Percentiles rank a stretch among this genome's conserved stretches.
These are phyloP conservation scores for Aspergillus hortae DNA, from an alignment of 2,329 filamentous ascomycete genomes.

Conservation along the genomic window DNA sequence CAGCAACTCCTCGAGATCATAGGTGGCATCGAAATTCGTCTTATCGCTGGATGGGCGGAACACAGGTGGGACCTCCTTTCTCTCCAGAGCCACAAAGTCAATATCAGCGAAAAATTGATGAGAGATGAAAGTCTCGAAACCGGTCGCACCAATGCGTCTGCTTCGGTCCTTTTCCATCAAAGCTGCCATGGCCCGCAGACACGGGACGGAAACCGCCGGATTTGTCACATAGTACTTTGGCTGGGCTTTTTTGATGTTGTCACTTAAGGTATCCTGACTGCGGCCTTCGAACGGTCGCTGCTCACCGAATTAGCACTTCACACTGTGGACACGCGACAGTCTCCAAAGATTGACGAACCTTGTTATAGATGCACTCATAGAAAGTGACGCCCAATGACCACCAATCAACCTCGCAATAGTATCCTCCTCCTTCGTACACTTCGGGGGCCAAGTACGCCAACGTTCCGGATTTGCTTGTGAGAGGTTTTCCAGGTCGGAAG, in stretches of 20 bases:
- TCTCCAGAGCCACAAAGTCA: conserved; percentile 79
- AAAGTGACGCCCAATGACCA: conserved; percentile 98
- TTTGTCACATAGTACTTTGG: conserved; percentile 90
- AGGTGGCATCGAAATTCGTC: conserved; percentile 98
- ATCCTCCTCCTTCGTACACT: conserved; percentile 87
- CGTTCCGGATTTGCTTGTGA: conserved; percentile 96
- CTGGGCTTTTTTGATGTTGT: conserved; percentile 74
- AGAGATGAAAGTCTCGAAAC: conserved; percentile 78
- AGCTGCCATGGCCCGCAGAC: conserved; percentile 81
- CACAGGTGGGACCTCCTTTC: conserved; percentile 83
- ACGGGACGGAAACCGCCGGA: conserved; percentile 82
- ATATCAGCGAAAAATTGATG: conserved; percentile 86
- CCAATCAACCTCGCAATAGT: conserved; percentile 90
- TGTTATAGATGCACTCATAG: conserved; percentile 99
- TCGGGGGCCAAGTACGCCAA: conserved; percentile 94
- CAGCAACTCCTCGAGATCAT: conserved; percentile 89
- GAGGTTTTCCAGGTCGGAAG: conserved; percentile 71
- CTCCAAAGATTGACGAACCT: conserved; percentile 54
- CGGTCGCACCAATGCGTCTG: conserved; percentile 75
- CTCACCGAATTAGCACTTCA: conserved; percentile 26
- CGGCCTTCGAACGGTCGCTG: conserved; percentile 91
- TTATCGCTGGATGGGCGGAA: conserved; percentile 95
- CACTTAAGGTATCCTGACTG: conserved; percentile 74
- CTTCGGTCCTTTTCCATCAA: conserved; percentile 76
- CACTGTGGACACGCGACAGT: neutral